phyloP scores from a whole-genome alignment of 164 flowering plant species.

The Cinnamomum micranthum region DNA sequence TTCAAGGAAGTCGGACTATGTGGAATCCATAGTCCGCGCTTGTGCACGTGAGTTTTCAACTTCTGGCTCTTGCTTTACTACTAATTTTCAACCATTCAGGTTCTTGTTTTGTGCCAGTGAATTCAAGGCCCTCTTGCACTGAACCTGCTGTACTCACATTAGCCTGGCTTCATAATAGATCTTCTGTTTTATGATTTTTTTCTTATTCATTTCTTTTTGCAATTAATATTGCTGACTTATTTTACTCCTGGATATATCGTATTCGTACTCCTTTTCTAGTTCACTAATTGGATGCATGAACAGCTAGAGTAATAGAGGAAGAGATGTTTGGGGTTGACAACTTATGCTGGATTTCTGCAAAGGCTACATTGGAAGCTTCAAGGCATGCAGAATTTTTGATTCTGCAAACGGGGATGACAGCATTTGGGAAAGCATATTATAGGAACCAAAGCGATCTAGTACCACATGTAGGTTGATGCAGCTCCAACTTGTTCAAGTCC shows the following conservation, averaged over 20 bases:
- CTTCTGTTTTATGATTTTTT: too few relatives aligned
- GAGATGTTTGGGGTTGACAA: constrained; percentile 94
- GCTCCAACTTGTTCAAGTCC: background rate
- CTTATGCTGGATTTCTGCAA: constrained; percentile 90
- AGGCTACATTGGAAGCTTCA: constrained; percentile 77
- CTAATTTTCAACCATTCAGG: background rate
- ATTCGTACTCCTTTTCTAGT: background rate
- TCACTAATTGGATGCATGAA: constrained; percentile 17
- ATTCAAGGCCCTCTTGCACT: background rate
- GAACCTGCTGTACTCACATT: too few relatives aligned
- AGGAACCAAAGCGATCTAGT: constrained; percentile 75
- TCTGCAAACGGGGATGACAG: constrained; percentile 93
- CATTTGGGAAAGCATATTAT: constrained; percentile 89
- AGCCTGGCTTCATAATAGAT: too few relatives aligned
- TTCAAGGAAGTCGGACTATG: constrained; percentile 66
- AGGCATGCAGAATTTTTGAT: constrained; percentile 67
- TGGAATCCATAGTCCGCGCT: constrained; percentile 77
- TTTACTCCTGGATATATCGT: too few relatives aligned
- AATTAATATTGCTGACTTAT: too few relatives aligned
- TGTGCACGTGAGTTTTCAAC: constrained; percentile 83
- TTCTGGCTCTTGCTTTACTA: background rate
- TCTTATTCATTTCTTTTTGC: too few relatives aligned
- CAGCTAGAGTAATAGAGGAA: constrained; percentile 95
- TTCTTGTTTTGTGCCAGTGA: background rate
- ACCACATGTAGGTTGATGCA: constrained; percentile 59